A percentile compares a stretch with the other conserved stretches of the same genome.
These are phyloP conservation scores for Labyrinthula sp. DNA, from an alignment of 352 stramenopile genomes.

Conservation along the genomic window DNA sequence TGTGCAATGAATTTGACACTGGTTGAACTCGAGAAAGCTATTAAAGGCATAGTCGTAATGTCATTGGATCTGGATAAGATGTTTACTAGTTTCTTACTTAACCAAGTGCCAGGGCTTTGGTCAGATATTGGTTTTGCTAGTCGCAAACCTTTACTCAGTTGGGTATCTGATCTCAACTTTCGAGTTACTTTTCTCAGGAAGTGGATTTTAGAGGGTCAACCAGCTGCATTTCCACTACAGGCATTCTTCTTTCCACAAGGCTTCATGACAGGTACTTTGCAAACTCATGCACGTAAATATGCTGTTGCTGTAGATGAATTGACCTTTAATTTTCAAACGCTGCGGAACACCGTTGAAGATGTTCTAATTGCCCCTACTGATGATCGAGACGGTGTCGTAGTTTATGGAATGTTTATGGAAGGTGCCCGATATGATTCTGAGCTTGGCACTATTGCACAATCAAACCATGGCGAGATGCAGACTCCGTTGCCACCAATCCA, in stretches of 20 bases:
- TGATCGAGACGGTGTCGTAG: conserved; percentile 58
- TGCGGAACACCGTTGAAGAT: conserved; percentile 38
- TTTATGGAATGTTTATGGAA: conserved; percentile 55
- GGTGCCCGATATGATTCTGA: conserved; percentile 60
- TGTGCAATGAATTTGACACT: conserved; percentile 54
- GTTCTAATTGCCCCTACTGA: conserved; percentile 20
- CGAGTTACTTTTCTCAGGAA: conserved; percentile 67
- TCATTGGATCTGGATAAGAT: conserved; percentile 79
- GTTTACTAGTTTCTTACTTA: conserved; percentile 73
- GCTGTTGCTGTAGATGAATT: conserved; percentile 75
- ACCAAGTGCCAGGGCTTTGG: conserved; percentile 64
- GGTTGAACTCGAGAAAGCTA: conserved; percentile 45
- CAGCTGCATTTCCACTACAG: conserved; percentile 59
- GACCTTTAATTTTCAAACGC: conserved; percentile 53
- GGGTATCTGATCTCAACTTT: conserved; percentile 61
- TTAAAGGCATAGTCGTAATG: conserved; percentile 66
- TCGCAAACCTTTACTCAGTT: conserved; percentile 67
- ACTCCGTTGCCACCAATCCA: conserved; percentile 59
- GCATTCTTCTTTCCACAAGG: conserved; percentile 83
- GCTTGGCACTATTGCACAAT: conserved; percentile 47
- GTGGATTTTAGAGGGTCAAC: conserved; percentile 69
- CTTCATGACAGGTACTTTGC: conserved; percentile 79
- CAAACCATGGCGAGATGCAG: conserved; percentile 69
- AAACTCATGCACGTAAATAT: conserved; percentile 80
- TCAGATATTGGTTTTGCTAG: conserved; percentile 61